Percentiles rank a stretch among this genome's conserved stretches.
These are phyloP conservation scores for Aspergillus sp. DNA, from an alignment of 2,329 filamentous ascomycete genomes.

Conservation along the genomic window DNA sequence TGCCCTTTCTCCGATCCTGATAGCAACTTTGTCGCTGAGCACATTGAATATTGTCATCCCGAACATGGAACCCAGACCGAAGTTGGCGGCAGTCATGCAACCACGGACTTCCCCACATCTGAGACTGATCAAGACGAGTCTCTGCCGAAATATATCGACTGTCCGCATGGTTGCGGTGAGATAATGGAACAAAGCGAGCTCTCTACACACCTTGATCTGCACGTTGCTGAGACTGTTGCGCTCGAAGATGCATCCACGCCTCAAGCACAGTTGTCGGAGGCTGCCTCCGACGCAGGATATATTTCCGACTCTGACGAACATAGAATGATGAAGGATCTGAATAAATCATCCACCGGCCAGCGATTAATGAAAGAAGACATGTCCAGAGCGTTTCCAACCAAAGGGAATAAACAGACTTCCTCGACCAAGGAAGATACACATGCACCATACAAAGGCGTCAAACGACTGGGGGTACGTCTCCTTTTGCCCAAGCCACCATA, in stretches of 20 bases:
- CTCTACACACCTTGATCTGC: constrained; percentile 60
- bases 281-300: constrained; percentile 1
- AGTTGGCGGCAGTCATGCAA: too few relatives aligned
- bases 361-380: background rate
- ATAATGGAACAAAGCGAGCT: constrained; percentile 53
- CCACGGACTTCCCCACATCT: background rate
- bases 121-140: constrained; percentile 8
- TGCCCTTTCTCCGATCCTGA: constrained; percentile 44
- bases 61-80: constrained; percentile 29
- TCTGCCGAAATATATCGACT: constrained; percentile 47
- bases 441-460: constrained; percentile 11
- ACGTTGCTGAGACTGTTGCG: constrained; percentile 50
- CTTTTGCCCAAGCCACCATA: background rate
- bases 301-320: background rate
- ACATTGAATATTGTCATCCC: constrained; percentile 47
- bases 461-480: constrained; percentile 30
- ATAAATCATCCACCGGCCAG: background rate
- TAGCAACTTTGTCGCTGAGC: constrained; percentile 40
- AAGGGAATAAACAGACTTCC: background rate
- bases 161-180: constrained; percentile 62
- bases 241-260: constrained; percentile 37
- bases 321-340: background rate
- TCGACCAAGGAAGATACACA: background rate
- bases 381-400: background rate
- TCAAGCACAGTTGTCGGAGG: background rate